These are phyloP conservation scores for Mycena olivaceomarginata DNA, from an alignment of 768 basidiomycete genomes.

Conservation along the genomic window DNA sequence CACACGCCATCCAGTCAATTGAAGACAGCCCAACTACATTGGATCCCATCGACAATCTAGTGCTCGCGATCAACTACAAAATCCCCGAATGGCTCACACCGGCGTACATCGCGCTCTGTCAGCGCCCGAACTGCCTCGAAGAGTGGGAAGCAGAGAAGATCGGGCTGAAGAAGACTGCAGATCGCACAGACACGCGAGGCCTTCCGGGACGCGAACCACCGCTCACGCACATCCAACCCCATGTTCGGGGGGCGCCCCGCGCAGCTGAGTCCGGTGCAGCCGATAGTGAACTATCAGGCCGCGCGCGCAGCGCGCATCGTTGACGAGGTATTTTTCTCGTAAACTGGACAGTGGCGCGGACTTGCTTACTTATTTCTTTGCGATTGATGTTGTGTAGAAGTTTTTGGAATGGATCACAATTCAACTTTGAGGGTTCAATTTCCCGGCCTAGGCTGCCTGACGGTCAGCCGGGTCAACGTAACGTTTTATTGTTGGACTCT, in stretches of 20 bases:
- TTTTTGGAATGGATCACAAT: conserved; percentile 19
- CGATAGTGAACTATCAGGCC: conserved; percentile 25
- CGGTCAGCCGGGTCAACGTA: background rate
- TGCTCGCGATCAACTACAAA: conserved; percentile 61
- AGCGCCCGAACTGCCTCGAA: conserved; percentile 56
- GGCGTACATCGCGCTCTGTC: conserved; percentile 60
- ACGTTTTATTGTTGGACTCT: background rate
- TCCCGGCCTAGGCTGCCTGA: background rate
- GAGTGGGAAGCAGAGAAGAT: conserved; percentile 53
- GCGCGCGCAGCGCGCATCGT: conserved; percentile 39
- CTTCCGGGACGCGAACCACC: conserved; percentile 18
- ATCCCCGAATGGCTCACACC: conserved; percentile 61
- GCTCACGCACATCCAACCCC: conserved; percentile 28
- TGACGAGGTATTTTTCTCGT: conserved; percentile 42
- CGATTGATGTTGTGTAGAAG: background rate
- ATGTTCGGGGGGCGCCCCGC: conserved; percentile 8
- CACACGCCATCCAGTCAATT: conserved; percentile 39
- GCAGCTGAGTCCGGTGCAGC: conserved; percentile 4
- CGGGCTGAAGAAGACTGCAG: conserved; percentile 49
- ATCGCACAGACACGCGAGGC: conserved; percentile 45
- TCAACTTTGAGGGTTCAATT: conserved; percentile 21
- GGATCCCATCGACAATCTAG: conserved; percentile 57
- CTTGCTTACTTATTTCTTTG: conserved; percentile 10
- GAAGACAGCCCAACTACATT: conserved; percentile 38
- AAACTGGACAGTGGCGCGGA: background rate